Conservation (phyloP, 441 rosid genomes). For the Breynia disticha region DNA sequence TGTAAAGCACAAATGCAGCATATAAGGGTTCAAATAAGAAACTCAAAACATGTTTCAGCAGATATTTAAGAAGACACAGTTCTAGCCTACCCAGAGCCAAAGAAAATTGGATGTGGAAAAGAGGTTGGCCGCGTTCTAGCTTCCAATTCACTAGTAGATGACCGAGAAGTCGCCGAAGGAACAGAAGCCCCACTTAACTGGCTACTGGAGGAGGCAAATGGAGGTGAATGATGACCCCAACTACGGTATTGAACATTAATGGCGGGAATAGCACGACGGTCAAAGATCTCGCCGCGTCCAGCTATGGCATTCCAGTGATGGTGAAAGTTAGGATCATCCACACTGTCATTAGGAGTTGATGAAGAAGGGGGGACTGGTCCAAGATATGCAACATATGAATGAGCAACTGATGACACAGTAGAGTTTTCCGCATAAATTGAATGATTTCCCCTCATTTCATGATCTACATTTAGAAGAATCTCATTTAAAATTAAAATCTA, state of each 20-base stretch:
- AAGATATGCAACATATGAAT: constrained; percentile 46
- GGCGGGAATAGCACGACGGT: constrained; percentile 43
- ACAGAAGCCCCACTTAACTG: constrained; percentile 33
- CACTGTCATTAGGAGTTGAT: constrained; percentile 27
- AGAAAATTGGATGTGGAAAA: constrained; percentile 36
- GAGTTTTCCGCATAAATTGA: constrained; percentile 33
- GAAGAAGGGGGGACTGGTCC: constrained; percentile 40
- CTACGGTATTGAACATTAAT: constrained; percentile 34
- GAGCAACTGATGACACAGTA: constrained; percentile 38
- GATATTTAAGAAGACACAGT: too few relatives aligned
- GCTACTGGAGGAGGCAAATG: constrained; percentile 32
- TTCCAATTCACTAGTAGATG: constrained; percentile 37
- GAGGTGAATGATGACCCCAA: constrained; percentile 40
- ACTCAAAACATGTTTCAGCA: not conserved
- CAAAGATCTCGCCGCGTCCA: constrained; percentile 32
- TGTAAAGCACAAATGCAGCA: constrained; percentile 9
- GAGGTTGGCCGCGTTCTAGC: constrained; percentile 24
- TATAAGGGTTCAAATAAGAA: constrained; percentile 6
- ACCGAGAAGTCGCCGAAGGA: constrained; percentile 31
- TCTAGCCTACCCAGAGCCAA: constrained; percentile 47
- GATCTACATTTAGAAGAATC: constrained; percentile 30
- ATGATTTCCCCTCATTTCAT: constrained; percentile 40
- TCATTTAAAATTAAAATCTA: constrained; percentile 1
- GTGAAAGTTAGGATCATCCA: constrained; percentile 32
- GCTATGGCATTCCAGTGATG: constrained; percentile 50